phyloP scores from a whole-genome alignment of 192 early-diverging fungal genomes.

The Backusella parvicylindrica region DNA sequence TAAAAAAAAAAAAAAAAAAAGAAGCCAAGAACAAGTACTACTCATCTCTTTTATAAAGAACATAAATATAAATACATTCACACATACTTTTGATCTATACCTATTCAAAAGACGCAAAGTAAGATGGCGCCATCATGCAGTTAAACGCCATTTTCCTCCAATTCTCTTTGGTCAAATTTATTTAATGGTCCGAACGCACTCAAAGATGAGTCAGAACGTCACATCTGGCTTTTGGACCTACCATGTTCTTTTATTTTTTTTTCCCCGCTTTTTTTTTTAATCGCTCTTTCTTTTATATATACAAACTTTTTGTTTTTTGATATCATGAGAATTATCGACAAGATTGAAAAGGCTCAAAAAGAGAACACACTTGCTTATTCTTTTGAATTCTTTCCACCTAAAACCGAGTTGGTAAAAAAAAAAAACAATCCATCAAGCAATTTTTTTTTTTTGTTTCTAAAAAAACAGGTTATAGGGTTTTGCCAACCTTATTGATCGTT shows the following conservation, averaged over 20 bases:
- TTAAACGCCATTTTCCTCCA: not conserved
- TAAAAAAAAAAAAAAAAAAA: not conserved
- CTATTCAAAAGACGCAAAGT: not conserved
- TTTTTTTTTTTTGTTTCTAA: not conserved
- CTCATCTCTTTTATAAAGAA: not conserved
- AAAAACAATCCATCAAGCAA: not conserved
- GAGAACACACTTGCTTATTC: slow-evolving; percentile 67
- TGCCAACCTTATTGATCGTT: slow-evolving; percentile 77
- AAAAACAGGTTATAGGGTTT: slow-evolving; percentile 55
- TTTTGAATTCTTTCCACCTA: slow-evolving; percentile 98
- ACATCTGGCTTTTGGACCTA: not conserved
- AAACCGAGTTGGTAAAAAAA: slow-evolving; percentile 66
- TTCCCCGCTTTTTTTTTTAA: not conserved
- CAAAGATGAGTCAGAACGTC: slow-evolving; percentile 12
- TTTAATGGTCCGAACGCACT: not conserved
- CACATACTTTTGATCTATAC: not conserved
- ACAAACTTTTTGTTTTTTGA: not conserved
- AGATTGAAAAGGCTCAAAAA: slow-evolving; percentile 60
- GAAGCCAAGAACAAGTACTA: not conserved
- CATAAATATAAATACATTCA: too few relatives aligned
- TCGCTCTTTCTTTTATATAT: not conserved
- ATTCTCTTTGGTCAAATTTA: not conserved
- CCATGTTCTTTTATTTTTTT: not conserved
- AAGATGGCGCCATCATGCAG: not conserved
- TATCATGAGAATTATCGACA: slow-evolving; percentile 70